Percentiles rank a stretch among this genome's conserved stretches.
Conservation (phyloP, 768 basidiomycete species). For the Rhizopogon vulgaris region DNA sequence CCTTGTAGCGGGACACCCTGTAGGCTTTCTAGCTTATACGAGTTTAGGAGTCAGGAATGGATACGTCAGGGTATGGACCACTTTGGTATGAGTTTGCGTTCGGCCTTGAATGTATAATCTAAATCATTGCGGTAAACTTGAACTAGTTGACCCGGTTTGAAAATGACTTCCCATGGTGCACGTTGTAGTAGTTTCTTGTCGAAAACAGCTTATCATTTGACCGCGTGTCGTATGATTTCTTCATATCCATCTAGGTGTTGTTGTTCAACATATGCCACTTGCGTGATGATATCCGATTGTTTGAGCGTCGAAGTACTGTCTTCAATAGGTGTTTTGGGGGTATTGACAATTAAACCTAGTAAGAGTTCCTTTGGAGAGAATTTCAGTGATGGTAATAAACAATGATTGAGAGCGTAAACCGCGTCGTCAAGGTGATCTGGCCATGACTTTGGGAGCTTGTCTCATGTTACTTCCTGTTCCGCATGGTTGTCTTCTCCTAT, state of each 20-base stretch:
- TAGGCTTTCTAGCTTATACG: constrained; percentile 16
- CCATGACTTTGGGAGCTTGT: constrained; percentile 18
- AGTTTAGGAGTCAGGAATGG: constrained; percentile 12
- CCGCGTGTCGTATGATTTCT: constrained; percentile 16
- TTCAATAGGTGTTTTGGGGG: background rate
- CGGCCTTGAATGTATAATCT: constrained; percentile 16
- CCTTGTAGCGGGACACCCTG: constrained; percentile 7
- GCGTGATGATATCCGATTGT: background rate
- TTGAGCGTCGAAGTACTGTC: too few relatives aligned
- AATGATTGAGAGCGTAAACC: constrained; percentile 7
- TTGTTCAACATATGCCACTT: constrained; percentile 26
- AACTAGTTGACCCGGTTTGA: constrained; percentile 22
- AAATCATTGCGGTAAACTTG: constrained; percentile 24
- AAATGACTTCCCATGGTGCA: constrained; percentile 15
- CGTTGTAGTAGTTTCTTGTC: constrained; percentile 9
- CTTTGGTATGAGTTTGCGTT: constrained; percentile 23
- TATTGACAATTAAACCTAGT: constrained; percentile 25
- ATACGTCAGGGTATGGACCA: constrained; percentile 22
- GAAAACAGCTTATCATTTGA: constrained; percentile 20
- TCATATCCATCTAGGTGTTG: constrained; percentile 26
- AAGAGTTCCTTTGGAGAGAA: constrained; percentile 27
- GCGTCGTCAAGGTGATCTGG: constrained; percentile 5
- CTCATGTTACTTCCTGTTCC: background rate
- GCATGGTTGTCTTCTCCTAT: background rate
- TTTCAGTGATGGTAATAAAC: constrained; percentile 12